Percentiles rank a stretch among this genome's conserved stretches.
phyloP scores from a whole-genome alignment of 148 eudicot species.

The Rhododendron williamsianum region DNA sequence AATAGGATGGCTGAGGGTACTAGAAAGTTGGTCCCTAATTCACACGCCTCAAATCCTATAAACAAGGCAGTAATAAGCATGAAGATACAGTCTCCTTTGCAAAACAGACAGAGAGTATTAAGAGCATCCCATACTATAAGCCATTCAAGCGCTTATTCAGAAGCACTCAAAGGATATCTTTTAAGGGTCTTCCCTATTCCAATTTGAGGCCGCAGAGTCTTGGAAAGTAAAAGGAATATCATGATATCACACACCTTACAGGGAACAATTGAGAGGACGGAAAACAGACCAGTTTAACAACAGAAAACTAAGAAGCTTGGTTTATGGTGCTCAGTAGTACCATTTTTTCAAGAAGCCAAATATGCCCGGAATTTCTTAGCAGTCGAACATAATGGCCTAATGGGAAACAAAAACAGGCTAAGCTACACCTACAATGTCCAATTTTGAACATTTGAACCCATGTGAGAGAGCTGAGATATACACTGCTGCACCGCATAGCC shows the following conservation, averaged over 20 bases:
- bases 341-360: background rate
- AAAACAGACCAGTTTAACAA: background rate
- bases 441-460: conserved; percentile 41
- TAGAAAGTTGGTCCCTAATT: background rate
- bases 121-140: background rate
- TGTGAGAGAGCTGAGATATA: conserved; percentile 56
- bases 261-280: background rate
- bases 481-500: conserved; percentile 55
- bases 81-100: background rate
- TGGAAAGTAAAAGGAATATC: background rate
- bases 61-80: background rate
- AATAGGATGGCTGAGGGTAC: background rate
- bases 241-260: background rate
- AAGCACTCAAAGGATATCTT: background rate
- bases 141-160: background rate
- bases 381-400: background rate
- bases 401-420: background rate
- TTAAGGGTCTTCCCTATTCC: background rate
- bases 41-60: background rate
- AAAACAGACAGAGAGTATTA: background rate
- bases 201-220: background rate
- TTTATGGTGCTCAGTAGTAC: background rate
- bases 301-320: background rate
- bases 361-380: background rate
- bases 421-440: conserved; percentile 37